phyloP scores from a whole-genome alignment of 2,329 filamentous ascomycete species.

The Pestalotiopsis sp. region DNA sequence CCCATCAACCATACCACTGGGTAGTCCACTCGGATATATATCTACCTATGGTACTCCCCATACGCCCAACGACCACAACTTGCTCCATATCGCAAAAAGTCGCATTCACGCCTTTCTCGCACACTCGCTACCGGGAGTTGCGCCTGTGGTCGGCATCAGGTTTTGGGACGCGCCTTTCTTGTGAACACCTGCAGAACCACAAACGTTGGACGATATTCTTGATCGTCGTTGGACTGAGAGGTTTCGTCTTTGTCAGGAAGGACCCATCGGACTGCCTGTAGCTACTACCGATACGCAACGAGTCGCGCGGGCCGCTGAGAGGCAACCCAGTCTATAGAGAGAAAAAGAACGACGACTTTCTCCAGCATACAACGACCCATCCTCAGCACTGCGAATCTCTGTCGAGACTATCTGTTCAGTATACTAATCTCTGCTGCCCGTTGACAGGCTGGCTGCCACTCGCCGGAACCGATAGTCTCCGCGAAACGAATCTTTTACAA shows the following conservation, averaged over 20 bases:
- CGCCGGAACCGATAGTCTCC: background rate
- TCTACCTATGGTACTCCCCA: background rate
- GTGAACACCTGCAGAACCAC: background rate
- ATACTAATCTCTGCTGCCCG: background rate
- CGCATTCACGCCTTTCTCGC: background rate
- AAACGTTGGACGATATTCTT: background rate
- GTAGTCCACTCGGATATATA: background rate
- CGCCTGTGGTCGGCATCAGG: background rate
- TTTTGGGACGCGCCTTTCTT: background rate
- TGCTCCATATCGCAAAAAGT: background rate
- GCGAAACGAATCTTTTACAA: background rate
- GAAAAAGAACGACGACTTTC: background rate
- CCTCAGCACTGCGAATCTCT: no score
- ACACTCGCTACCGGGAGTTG: background rate
- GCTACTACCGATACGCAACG: no score
- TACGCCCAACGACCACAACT: background rate
- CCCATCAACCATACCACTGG: background rate
- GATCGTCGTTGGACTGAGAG: background rate
- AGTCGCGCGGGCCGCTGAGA: background rate
- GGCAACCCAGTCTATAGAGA: background rate
- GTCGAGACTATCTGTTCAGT: no score
- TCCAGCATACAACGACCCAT: no score
- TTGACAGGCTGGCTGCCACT: background rate
- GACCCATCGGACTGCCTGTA: background rate
- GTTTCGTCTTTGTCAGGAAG: background rate